These are phyloP conservation scores for Physcomitrium patens DNA, from an alignment of 225 moss, liverwort and hornwort species.

Conservation along the genomic window DNA sequence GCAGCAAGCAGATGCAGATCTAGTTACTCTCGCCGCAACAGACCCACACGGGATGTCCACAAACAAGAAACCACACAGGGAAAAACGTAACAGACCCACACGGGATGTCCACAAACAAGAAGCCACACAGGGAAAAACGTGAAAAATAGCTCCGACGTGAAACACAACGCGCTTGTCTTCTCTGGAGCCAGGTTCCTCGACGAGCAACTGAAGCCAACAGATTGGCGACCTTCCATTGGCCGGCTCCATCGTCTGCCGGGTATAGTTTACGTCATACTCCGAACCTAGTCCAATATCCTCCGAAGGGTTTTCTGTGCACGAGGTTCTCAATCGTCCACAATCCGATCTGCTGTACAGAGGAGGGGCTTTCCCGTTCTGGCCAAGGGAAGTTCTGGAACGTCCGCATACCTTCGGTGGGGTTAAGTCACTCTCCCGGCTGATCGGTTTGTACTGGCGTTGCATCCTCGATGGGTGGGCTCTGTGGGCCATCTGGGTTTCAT, in stretches of 20 bases:
- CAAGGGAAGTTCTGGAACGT: too few relatives aligned
- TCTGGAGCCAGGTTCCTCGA: too few relatives aligned
- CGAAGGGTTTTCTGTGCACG: too few relatives aligned
- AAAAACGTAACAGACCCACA: background rate
- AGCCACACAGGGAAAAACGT: too few relatives aligned
- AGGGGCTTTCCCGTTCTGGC: too few relatives aligned
- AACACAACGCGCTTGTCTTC: too few relatives aligned
- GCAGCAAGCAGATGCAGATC: background rate
- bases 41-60: background rate
- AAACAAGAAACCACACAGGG: background rate
- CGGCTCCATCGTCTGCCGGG: background rate
- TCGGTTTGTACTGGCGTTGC: too few relatives aligned
- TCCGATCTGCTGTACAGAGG: background rate
- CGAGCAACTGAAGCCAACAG: background rate
- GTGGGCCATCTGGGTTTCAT: background rate
- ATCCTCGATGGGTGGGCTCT: background rate
- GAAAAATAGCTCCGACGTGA: too few relatives aligned
- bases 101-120: background rate
- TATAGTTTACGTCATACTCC: background rate
- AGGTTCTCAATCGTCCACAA: too few relatives aligned
- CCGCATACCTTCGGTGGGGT: too few relatives aligned
- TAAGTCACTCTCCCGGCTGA: background rate
- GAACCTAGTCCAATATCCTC: background rate
- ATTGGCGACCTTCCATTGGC: background rate
- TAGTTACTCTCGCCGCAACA: background rate